These are phyloP conservation scores for Aulographum hederae DNA, from an alignment of 2,329 filamentous ascomycete species.

Conservation along the genomic window DNA sequence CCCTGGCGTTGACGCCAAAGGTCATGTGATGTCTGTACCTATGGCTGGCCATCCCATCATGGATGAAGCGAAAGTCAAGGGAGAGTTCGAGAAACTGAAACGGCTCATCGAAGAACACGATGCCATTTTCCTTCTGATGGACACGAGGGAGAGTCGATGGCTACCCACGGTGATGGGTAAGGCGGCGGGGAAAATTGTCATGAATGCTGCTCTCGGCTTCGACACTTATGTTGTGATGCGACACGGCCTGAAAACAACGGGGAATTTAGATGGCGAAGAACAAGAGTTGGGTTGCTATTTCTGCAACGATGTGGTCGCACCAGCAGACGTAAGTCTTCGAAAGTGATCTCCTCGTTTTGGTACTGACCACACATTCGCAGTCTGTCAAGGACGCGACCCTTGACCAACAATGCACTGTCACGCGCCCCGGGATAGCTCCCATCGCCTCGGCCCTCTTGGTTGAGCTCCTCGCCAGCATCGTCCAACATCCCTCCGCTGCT, in stretches of 20 bases:
- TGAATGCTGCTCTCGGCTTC: constrained; percentile 92
- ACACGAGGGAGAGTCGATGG: constrained; percentile 88
- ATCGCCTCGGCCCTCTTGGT: constrained; percentile 85
- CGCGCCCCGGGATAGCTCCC: constrained; percentile 75
- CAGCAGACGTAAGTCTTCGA: constrained; percentile 63
- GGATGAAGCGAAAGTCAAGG: constrained; percentile 40
- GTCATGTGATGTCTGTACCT: constrained; percentile 69
- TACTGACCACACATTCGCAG: constrained; percentile 25
- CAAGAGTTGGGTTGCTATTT: constrained; percentile 85
- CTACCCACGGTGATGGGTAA: constrained; percentile 93
- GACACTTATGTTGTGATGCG: constrained; percentile 97
- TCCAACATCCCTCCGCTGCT: constrained; percentile 44
- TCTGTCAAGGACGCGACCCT: constrained; percentile 88
- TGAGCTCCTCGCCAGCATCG: constrained; percentile 68
- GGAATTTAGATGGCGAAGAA: constrained; percentile 23
- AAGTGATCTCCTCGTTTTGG: no score
- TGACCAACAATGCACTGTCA: constrained; percentile 96
- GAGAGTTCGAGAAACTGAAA: constrained; percentile 58
- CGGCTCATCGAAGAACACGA: constrained; percentile 70
- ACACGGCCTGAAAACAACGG: constrained; percentile 47
- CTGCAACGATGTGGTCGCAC: constrained; percentile 93
- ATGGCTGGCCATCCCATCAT: constrained; percentile 87
- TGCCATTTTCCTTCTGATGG: constrained; percentile 90
- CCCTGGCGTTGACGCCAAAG: constrained; percentile 67
- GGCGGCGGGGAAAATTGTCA: constrained; percentile 77